phyloP scores from a whole-genome alignment of 768 basidiomycete genomes.

The Tylopilus felleus region DNA sequence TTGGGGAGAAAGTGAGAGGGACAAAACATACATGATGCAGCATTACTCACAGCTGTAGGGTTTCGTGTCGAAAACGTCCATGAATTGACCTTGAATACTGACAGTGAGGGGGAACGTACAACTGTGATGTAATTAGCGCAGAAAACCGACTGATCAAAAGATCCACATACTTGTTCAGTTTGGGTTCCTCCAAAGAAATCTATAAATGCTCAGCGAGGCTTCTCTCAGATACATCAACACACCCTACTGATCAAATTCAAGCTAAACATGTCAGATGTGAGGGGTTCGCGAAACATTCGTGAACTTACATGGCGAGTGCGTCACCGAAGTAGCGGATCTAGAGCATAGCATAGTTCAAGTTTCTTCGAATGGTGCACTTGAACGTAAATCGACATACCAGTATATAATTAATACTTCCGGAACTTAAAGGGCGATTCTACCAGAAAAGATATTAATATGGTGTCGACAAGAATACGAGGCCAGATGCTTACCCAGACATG shows the following conservation, averaged over 20 bases:
- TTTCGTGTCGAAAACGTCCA: not conserved
- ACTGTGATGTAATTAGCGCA: constrained; percentile 9
- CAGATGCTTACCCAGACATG: constrained; percentile 18
- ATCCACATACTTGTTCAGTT: constrained; percentile 5
- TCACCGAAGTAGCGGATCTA: constrained; percentile 28
- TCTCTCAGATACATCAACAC: not conserved
- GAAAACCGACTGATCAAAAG: not conserved
- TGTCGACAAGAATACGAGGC: not conserved
- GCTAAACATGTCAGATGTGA: not conserved
- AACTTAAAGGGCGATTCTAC: constrained; percentile 6
- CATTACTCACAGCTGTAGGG: constrained; percentile 15
- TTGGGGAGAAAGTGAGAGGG: constrained; percentile 1
- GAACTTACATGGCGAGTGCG: constrained; percentile 16
- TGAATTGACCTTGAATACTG: not conserved
- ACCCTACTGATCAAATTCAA: constrained; percentile 11
- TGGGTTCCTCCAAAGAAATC: constrained; percentile 14
- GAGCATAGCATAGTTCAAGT: too few relatives aligned
- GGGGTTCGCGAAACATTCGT: not conserved
- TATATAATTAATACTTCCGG: constrained; percentile 19
- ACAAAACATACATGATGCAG: not conserved
- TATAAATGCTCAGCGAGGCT: not conserved
- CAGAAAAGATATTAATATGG: not conserved
- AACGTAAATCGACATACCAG: constrained; percentile 13
- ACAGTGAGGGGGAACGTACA: constrained; percentile 7
- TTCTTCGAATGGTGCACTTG: too few relatives aligned